A percentile compares a stretch with the other conserved stretches of the same genome.
Evolutionary conservation across 768 basidiomycete genomes (phyloP).

Genomic region (Sarcodon aspratus): DNA sequence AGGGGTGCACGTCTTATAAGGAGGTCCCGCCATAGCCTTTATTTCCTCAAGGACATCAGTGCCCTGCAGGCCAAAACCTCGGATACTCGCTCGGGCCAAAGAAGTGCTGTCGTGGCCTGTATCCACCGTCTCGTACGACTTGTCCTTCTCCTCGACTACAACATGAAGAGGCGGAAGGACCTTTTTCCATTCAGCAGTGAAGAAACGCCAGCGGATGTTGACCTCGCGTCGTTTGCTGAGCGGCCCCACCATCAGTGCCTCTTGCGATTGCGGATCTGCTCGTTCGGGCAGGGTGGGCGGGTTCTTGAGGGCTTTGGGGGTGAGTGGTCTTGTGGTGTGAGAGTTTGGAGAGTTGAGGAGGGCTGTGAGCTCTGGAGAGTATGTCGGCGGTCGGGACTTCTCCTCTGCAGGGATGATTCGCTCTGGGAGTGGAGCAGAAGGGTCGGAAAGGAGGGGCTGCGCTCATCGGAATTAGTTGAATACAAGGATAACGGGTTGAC

Average conservation of each 20-base stretch:
- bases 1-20: conserved; percentile 8
- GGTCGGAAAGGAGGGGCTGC: conserved; percentile 47
- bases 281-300: conserved; percentile 51
- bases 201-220: conserved; percentile 64
- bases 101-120: conserved; percentile 4
- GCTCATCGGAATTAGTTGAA: neutral
- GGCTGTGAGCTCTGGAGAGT: conserved; percentile 48
- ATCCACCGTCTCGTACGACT: neutral
- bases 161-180: conserved; percentile 50
- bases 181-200: conserved; percentile 39
- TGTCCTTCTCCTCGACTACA: conserved; percentile 10
- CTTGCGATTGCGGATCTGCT: conserved; percentile 44
- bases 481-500: neutral
- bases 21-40: conserved; percentile 28
- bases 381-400: conserved; percentile 51
- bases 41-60: conserved; percentile 32
- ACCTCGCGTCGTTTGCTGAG: conserved; percentile 66
- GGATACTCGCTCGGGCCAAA: conserved; percentile 16
- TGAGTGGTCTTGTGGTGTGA: conserved; percentile 33
- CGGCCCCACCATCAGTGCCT: conserved; percentile 47
- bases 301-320: conserved; percentile 23
- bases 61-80: conserved; percentile 31
- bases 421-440: conserved; percentile 26
- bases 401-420: conserved; percentile 40
- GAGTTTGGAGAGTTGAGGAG: conserved; percentile 46